phyloP scores from a whole-genome alignment of 768 basidiomycete genomes.

The Pleurotus ostreatus region DNA sequence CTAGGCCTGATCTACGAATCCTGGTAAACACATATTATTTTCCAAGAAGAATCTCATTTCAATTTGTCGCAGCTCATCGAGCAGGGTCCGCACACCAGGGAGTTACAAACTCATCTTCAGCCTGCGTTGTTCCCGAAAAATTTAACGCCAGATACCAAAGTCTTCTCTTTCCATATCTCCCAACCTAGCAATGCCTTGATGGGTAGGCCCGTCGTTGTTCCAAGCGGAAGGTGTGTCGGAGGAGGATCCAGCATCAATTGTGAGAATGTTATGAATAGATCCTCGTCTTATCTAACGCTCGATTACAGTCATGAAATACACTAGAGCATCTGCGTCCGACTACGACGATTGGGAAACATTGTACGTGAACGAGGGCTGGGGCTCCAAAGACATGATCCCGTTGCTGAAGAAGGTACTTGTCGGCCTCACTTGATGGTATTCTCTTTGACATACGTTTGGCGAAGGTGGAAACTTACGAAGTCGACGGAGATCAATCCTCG shows the following conservation, averaged over 20 bases:
- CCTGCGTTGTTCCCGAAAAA: slow-evolving; percentile 34
- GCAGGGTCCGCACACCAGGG: slow-evolving; percentile 32
- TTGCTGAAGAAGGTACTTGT: slow-evolving; percentile 35
- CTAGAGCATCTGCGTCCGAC: slow-evolving; percentile 39
- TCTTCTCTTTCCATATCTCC: slow-evolving; percentile 30
- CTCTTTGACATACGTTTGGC: not conserved
- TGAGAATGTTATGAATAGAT: slow-evolving; percentile 14
- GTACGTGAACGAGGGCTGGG: slow-evolving; percentile 40
- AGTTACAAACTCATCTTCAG: slow-evolving; percentile 32
- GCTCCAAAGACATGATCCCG: slow-evolving; percentile 40
- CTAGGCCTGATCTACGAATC: slow-evolving; percentile 51
- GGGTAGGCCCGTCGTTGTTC: slow-evolving; percentile 28
- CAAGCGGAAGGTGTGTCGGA: slow-evolving; percentile 35
- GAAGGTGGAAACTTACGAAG: slow-evolving; percentile 28
- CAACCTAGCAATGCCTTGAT: slow-evolving; percentile 24
- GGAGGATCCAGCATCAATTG: slow-evolving; percentile 47
- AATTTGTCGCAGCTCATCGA: slow-evolving; percentile 32
- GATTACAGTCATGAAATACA: slow-evolving; percentile 30
- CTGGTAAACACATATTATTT: slow-evolving; percentile 36
- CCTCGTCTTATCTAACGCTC: not conserved
- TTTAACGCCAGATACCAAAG: slow-evolving; percentile 27
- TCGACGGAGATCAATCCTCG: slow-evolving; percentile 17
- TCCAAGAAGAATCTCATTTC: not conserved
- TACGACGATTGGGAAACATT: slow-evolving; percentile 42
- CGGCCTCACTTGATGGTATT: not conserved